These are phyloP conservation scores for Vitellaria paradoxa DNA, from an alignment of 179 eudicot species.

Conservation along the genomic window DNA sequence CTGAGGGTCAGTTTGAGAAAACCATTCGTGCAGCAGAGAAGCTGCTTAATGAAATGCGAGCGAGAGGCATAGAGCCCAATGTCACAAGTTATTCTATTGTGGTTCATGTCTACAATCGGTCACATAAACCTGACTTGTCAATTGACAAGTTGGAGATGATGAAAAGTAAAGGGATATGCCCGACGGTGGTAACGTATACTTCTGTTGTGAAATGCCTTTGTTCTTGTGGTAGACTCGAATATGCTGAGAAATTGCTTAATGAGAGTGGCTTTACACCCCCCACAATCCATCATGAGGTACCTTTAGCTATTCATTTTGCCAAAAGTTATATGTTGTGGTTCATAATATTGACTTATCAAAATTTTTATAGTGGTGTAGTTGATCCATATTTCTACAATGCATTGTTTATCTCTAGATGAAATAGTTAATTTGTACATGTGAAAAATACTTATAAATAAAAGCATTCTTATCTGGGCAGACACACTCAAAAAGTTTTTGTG, in stretches of 20 bases:
- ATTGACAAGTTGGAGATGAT: conserved; percentile 66
- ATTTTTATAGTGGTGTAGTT: no score
- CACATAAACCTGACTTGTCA: conserved; percentile 71
- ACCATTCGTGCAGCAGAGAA: conserved; percentile 65
- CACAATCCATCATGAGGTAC: background rate
- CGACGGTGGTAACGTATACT: conserved; percentile 73
- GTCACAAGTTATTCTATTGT: conserved; percentile 87
- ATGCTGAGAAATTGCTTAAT: conserved; percentile 60
- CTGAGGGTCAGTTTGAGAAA: conserved; percentile 71
- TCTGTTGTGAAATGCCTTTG: conserved; percentile 89
- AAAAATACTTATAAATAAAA: no score
- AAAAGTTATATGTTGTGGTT: no score
- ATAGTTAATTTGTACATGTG: no score
- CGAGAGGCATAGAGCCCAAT: conserved; percentile 83
- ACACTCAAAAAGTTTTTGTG: no score
- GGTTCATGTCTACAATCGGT: conserved; percentile 90
- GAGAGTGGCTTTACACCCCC: conserved; percentile 21
- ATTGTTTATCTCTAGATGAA: no score
- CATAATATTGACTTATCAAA: no score
- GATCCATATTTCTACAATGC: no score
- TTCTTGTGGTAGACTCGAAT: conserved; percentile 81
- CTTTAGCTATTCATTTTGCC: background rate
- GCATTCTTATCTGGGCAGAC: no score
- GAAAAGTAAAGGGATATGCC: conserved; percentile 72
- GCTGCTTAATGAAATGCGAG: conserved; percentile 79